A percentile compares a stretch with the other conserved stretches of the same genome.
Conservation (phyloP, 164 flowering plant genomes). For the Vitis cinerea region DNA sequence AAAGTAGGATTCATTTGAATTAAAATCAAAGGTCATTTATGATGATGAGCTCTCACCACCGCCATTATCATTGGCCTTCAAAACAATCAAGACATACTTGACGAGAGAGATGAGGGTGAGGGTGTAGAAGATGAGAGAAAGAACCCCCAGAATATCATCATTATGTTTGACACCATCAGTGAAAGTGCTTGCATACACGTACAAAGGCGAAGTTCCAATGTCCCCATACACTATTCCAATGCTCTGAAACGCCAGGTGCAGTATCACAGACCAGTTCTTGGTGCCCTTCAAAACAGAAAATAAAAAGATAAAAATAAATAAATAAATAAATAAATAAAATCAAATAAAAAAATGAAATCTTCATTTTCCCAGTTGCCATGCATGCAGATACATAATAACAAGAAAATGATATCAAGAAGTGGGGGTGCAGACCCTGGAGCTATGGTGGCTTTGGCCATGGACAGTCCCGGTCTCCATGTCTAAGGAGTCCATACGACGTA, state of each 20-base stretch:
- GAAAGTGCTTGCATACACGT: constrained; percentile 69
- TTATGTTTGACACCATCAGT: constrained; percentile 43
- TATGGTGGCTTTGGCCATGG: constrained; percentile 14
- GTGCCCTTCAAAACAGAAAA: not conserved
- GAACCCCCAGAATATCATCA: constrained; percentile 70
- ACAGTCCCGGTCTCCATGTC: constrained; percentile 35
- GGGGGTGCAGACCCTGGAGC: constrained; percentile 12
- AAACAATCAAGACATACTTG: constrained; percentile 75
- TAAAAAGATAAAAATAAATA: no score
- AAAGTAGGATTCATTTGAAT: no score
- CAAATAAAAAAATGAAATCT: not conserved
- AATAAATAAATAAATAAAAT: no score
- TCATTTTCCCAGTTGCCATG: no score
- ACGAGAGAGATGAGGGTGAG: constrained; percentile 60
- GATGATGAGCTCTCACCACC: constrained; percentile 44
- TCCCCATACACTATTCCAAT: constrained; percentile 80
- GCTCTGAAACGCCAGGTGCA: constrained; percentile 73
- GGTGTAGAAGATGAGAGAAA: constrained; percentile 69
- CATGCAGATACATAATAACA: no score
- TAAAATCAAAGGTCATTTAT: not conserved
- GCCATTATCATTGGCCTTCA: constrained; percentile 78
- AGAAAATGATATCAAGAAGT: not conserved
- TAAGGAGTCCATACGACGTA: constrained; percentile 36
- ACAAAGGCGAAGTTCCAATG: constrained; percentile 82
- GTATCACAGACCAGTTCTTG: constrained; percentile 42